Evolutionary conservation across 495 filamentous ascomycete genomes (phyloP), one percentile per base, ranked within the genome.

Genomic region (Tuber melanosporum): DNA sequence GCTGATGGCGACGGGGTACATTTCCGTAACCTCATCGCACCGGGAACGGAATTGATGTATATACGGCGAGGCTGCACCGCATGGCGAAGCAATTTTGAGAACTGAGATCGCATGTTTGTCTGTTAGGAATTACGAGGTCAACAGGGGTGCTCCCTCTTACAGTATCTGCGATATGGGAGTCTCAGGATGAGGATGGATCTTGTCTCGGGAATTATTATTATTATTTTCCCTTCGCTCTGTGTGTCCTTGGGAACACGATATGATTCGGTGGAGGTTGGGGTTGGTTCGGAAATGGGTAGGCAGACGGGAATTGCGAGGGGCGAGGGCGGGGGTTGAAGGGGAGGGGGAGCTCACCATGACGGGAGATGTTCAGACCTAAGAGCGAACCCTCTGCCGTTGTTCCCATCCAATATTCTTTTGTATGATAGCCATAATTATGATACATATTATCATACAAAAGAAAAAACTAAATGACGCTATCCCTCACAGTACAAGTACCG

Each of bases 31-130:
- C 26, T 19, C 36, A 26, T 6, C 14, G 26, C 57, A 66, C 19
- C 4, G 57, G 57, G 0, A 36, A 66, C 15, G 26, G 57, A 66
- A 66, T 26, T 5, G 57, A 19, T 66, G 26, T 15, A 15, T 66
- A 14, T 19, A 19, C 57, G 57, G 26, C 57, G 26, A 36, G 57
- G 26, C 26, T 26, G 57, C 14, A 66, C 57, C 26, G 57, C 7
- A 32, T 66, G 17, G 57, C 57, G 26, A 66, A 66, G 57, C 57
- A 66, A 36, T 32, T 19, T 66, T 36, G 26, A 36, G 26, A 66
- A 66, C 36, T 66, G 57, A 66, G 57, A 66, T 19, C n/a, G 57
- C 57, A 66, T 66, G 57, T 66, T 66, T 36, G 57, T 36, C 32
- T 36, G 57, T 66, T 66, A 66, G 26, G 36, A 36, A 66, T 66